A percentile compares a stretch with the other conserved stretches of the same genome.
These are phyloP conservation scores for Gossypium australe DNA, from an alignment of 345 rosid species.

Conservation along the genomic window DNA sequence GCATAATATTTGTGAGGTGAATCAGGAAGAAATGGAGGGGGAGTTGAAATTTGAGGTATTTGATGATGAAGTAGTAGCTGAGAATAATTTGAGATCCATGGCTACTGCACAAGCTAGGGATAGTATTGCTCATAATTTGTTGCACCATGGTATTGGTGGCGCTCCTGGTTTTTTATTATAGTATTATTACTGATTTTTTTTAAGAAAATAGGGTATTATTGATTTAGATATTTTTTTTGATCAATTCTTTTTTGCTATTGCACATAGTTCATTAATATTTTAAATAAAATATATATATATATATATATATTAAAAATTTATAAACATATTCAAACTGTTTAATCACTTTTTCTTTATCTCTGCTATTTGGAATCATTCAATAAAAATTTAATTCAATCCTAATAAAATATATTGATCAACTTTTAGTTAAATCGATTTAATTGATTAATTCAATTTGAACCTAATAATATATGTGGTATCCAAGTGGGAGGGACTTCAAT, in stretches of 20 bases:
- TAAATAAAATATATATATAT: too few relatives aligned
- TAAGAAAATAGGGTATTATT: background rate
- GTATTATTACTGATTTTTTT: background rate
- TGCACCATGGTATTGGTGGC: constrained; percentile 39
- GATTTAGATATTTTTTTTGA: background rate
- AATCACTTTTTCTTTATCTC: too few relatives aligned
- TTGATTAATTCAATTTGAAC: too few relatives aligned
- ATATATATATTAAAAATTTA: too few relatives aligned
- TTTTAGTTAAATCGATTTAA: too few relatives aligned
- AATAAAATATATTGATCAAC: too few relatives aligned
- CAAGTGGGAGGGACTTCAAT: too few relatives aligned
- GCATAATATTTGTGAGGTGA: constrained; percentile 52
- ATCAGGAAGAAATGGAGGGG: constrained; percentile 29
- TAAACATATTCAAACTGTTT: too few relatives aligned
- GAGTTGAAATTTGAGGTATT: constrained; percentile 29
- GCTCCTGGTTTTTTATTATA: constrained; percentile 27
- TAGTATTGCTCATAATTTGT: constrained; percentile 43
- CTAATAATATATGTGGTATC: too few relatives aligned
- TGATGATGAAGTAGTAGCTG: constrained; percentile 29
- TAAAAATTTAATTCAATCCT: too few relatives aligned
- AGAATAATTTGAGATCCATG: constrained; percentile 24
- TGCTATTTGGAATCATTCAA: too few relatives aligned
- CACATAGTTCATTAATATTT: too few relatives aligned
- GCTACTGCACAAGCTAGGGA: constrained; percentile 37
- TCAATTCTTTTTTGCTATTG: background rate